These are phyloP conservation scores for Helotiales sp. DNA, from an alignment of 2,329 filamentous ascomycete genomes.

Conservation along the genomic window DNA sequence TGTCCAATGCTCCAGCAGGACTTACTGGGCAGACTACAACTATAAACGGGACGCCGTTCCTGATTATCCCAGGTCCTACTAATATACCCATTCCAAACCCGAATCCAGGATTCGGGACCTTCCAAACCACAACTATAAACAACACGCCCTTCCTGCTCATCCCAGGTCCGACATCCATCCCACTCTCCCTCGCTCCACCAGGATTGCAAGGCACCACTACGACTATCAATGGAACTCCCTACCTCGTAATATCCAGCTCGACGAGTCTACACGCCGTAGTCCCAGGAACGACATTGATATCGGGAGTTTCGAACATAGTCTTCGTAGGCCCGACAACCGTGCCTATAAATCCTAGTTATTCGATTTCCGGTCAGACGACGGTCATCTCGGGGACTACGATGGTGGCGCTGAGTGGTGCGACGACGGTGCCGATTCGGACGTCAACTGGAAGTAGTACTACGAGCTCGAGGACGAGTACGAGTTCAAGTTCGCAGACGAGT, in stretches of 20 bases:
- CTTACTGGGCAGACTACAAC: background rate
- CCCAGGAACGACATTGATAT: slow-evolving; percentile 18
- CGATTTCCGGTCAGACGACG: slow-evolving; percentile 26
- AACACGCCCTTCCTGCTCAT: slow-evolving; percentile 20
- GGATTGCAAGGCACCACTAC: slow-evolving; percentile 23
- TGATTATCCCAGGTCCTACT: background rate
- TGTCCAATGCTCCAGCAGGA: background rate
- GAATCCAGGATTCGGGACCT: slow-evolving; percentile 5
- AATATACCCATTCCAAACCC: slow-evolving; percentile 14
- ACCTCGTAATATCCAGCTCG: slow-evolving; percentile 21
- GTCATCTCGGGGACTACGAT: slow-evolving; percentile 26
- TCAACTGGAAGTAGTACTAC: slow-evolving; percentile 2
- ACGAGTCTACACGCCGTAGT: slow-evolving; percentile 17
- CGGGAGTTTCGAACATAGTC: slow-evolving; percentile 21
- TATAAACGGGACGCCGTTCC: background rate
- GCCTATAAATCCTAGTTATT: slow-evolving; percentile 21
- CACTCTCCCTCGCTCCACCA: slow-evolving; percentile 20
- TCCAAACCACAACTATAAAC: slow-evolving; percentile 16
- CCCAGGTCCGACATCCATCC: slow-evolving; percentile 22
- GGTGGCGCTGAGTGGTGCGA: slow-evolving; percentile 24
- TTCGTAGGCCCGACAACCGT: slow-evolving; percentile 26
- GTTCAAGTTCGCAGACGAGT: background rate
- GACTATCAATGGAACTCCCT: slow-evolving; percentile 27
- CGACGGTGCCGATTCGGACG: slow-evolving; percentile 11
- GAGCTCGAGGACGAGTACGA: background rate